These are phyloP conservation scores for Fusarium globosum DNA, from an alignment of 2,329 filamentous ascomycete species.

Conservation along the genomic window DNA sequence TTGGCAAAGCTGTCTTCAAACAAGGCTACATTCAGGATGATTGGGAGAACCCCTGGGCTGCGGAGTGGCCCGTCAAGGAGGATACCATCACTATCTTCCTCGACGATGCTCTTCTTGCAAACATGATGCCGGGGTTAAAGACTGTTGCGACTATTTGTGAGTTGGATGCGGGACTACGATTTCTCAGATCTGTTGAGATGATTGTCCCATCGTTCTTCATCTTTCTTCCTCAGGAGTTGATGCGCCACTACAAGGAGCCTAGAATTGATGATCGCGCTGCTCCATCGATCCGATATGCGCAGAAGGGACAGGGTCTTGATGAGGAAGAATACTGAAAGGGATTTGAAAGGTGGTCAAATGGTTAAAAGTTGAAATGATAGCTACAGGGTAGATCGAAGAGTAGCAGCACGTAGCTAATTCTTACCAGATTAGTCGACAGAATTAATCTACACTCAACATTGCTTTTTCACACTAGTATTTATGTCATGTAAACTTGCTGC, in stretches of 20 bases:
- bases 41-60: constrained; percentile 52
- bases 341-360: background rate
- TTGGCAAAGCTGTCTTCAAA: constrained; percentile 59
- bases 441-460: background rate
- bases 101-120: constrained; percentile 65
- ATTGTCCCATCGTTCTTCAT: constrained; percentile 72
- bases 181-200: constrained; percentile 68
- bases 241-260: constrained; percentile 73
- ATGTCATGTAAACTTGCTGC: background rate
- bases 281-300: constrained; percentile 55
- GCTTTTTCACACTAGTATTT: background rate
- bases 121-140: constrained; percentile 74
- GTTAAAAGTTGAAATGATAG: background rate
- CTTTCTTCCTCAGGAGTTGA: constrained; percentile 75
- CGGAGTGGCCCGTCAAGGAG: constrained; percentile 25
- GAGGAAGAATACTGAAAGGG: constrained; percentile 30
- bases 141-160: constrained; percentile 65
- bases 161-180: constrained; percentile 71
- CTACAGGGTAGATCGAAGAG: constrained; percentile 8
- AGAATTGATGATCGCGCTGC: constrained; percentile 56
- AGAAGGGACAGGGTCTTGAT: constrained; percentile 39
- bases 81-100: constrained; percentile 67
- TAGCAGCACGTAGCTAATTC: background rate
- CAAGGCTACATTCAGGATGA: constrained; percentile 60
- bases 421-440: constrained; percentile 1